phyloP scores from a whole-genome alignment of 1,284 basidiomycete species.

The Trametes polyzona region DNA sequence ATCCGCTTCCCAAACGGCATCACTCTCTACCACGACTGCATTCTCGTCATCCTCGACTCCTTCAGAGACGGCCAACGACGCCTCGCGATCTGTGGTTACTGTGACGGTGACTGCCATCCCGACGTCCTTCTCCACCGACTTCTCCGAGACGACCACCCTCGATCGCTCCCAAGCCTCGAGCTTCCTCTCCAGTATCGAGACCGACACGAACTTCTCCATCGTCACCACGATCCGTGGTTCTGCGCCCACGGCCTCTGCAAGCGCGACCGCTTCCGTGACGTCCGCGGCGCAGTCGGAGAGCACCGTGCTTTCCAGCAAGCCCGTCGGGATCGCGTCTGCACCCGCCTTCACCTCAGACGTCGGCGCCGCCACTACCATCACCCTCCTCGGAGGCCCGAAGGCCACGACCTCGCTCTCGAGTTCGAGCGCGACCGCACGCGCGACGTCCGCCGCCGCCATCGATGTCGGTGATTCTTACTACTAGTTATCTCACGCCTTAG shows the following conservation, averaged over 20 bases:
- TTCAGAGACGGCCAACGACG: background rate
- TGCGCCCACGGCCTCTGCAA: background rate
- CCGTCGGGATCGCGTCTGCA: conserved; percentile 10
- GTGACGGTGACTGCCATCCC: conserved; percentile 41
- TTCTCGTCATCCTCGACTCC: background rate
- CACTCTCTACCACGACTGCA: conserved; percentile 6
- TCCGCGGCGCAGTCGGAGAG: background rate
- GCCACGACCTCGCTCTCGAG: background rate
- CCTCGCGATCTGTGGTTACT: background rate
- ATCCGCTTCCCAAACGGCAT: background rate
- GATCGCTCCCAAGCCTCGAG: conserved; percentile 46
- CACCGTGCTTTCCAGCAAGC: conserved; percentile 9
- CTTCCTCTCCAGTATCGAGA: conserved; percentile 42
- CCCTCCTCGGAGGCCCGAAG: background rate
- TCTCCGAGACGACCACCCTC: conserved; percentile 47
- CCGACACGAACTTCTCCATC: conserved; percentile 21
- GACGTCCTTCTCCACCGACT: conserved; percentile 30
- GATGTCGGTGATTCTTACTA: conserved; percentile 3
- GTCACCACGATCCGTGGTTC: conserved; percentile 17
- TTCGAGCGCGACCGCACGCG: background rate
- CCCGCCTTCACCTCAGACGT: conserved; percentile 11
- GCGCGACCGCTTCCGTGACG: background rate
- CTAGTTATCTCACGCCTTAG: background rate
- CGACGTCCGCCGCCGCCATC: background rate
- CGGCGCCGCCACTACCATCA: conserved; percentile 17